Evolutionary conservation across 768 basidiomycete genomes (phyloP), one percentile per base, ranked within the genome.

Genomic region (Hebeloma cylindrosporum): DNA sequence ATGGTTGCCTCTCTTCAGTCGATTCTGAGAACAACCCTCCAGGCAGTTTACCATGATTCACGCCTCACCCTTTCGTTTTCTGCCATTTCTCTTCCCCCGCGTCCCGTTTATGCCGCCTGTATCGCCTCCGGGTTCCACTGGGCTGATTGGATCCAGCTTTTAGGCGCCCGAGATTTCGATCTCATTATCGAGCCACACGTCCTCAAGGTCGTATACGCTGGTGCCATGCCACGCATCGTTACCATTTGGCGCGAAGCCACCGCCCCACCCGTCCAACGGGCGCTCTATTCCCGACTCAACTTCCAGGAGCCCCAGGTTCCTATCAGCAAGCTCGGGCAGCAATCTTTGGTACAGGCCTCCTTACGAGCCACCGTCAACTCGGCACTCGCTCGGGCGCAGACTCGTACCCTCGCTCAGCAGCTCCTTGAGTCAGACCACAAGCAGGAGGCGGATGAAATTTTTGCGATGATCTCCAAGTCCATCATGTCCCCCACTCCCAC

Each of bases 401-500:
- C 57, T 3, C 63, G 63, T 31, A 67, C 67, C 1, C 51, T 65
- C 25, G 65, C 68, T 1, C 68, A 69, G 38, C 60, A 64, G 44
- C 58, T 69, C 13, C 58, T 67, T 23, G 62, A 65, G 23, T 59
- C 59, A 8, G 56, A 61, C 32, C 56, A 59, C 27, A 57, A 67
- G 40, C 51, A 63, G 33, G 63, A 67, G 30, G 62, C 64, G 2
- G 64, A 67, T 16, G 67, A 68, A 47, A 61, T 71, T 38, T 67
- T 69, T 42, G 60, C 63, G 10, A 58, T 67, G 60, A 60, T 69
- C 47, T 65, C 63, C 33, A 65, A 57, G 25, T 49, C 59, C 14
- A 58, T 67, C 37, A 48, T 67, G 28, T 65, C 68, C 0, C 66
- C 69, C 7, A 68, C 67, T 0, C 69, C 68, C 7, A 68, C 64